Conservation (phyloP, 768 basidiomycete genomes). For the Trametes cingulata region DNA sequence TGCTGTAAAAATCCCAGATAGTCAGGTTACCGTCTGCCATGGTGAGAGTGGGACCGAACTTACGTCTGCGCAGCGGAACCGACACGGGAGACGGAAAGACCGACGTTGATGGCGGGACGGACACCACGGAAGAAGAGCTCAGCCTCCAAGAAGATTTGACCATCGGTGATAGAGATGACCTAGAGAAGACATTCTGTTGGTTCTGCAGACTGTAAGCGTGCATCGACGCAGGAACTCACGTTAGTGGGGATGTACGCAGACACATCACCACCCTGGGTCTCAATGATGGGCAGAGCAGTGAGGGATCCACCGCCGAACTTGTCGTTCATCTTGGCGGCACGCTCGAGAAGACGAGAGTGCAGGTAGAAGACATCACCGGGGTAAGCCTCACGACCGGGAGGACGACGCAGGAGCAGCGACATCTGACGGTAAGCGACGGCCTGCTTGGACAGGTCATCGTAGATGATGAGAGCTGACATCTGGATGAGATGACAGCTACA, state of each 20-base stretch:
- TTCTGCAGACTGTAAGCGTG: no score
- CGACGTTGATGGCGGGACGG: constrained; percentile 99
- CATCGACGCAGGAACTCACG: constrained; percentile 49
- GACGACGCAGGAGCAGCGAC: constrained; percentile 99
- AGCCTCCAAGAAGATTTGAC: constrained; percentile 99
- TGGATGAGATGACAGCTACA: not conserved
- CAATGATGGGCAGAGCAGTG: constrained; percentile 98
- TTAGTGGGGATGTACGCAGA: constrained; percentile 98
- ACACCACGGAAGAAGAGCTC: constrained; percentile 99
- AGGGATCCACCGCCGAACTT: constrained; percentile 98
- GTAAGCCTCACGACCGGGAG: constrained; percentile 99
- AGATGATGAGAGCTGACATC: constrained; percentile 82
- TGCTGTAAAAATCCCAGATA: constrained; percentile 43
- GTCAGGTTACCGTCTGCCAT: not conserved
- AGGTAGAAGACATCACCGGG: constrained; percentile 99
- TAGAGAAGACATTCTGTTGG: no score
- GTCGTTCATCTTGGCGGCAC: constrained; percentile 99
- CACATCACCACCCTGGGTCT: constrained; percentile 99
- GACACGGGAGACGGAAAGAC: constrained; percentile 99
- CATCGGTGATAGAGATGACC: constrained; percentile 99
- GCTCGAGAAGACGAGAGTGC: constrained; percentile 99
- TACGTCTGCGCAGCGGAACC: constrained; percentile 99
- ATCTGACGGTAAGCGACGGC: constrained; percentile 99
- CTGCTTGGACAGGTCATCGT: constrained; percentile 99
- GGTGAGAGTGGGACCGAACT: constrained; percentile 33